Base-by-base conservation (phyloP, 2,329 filamentous ascomycete genomes). In the Nannizziopsis arthrosporioides region DNA sequence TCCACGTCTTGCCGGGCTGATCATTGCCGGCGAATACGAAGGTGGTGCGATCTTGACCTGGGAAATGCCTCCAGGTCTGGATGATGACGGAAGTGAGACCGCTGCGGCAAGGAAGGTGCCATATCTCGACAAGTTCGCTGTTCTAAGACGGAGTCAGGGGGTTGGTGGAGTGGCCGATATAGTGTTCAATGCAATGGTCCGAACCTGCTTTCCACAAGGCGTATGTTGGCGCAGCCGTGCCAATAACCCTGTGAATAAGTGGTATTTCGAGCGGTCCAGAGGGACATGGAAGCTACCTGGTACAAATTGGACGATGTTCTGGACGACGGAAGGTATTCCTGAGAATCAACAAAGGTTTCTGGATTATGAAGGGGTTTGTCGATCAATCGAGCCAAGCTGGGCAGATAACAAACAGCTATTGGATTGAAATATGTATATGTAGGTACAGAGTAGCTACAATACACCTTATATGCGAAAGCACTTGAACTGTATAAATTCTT, bases 241-340 rank as follows among this genome's bases (percentile, higher is more conserved):
- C 60, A 80, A 89, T 61, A 96, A 98, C 61, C 90, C 89, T 0
- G 92, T 98, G 3, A 98, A 98, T 62, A 95, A 95, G 63, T 98
- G 92, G 92, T 98, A 98, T 64, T 95, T 96, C 67, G 92, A 98
- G 67, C 76, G 92, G 42, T 86, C 85, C 2, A 71, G 77, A 42
- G 92, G 92, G 0, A 89, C 82, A 1, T 84, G 82, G 75, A 92
- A 93, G 68, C 68, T 98, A 34, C 73, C 76, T 0, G 80, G 77
- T n/a, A 85, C 78, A 40, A 82, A 89, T 56, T 98, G 92, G 92
- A 87, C 88, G 2, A 95, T 96, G 88, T 98, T 98, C 61, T 98
- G 92, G 89, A 98, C 92, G 1, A 92, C 84, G 0, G 77, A 78
- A 41, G 72, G 82, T 48, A 69, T 78, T 38, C 68, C 76, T 41